Evolutionary conservation across 2,329 filamentous ascomycete genomes (phyloP).

Genomic region (Emydomyces testavorans): DNA sequence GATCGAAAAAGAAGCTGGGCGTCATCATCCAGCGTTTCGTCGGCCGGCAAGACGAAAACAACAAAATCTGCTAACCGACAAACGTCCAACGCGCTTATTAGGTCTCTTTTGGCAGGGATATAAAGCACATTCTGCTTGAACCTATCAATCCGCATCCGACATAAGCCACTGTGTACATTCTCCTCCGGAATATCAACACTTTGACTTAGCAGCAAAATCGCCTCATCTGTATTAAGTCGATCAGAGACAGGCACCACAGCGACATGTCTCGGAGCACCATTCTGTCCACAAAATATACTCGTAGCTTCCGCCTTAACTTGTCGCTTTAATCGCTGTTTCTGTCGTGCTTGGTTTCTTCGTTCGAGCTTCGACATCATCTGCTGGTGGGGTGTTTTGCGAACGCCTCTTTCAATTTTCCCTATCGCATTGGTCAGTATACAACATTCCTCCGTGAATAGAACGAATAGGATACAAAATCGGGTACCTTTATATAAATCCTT

Average conservation of each 20-base stretch:
- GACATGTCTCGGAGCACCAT: conserved; percentile 78
- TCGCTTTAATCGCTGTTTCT: conserved; percentile 73
- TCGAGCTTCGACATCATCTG: conserved; percentile 97
- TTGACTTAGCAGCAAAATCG: conserved; percentile 58
- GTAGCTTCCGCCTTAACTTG: conserved; percentile 68
- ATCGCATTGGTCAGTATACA: conserved; percentile 15
- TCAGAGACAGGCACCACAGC: conserved; percentile 74
- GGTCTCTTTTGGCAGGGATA: conserved; percentile 58
- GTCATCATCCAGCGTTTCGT: conserved; percentile 61
- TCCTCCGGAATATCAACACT: conserved; percentile 69
- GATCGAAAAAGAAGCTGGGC: conserved; percentile 77
- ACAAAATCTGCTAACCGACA: conserved; percentile 86
- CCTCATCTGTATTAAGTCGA: conserved; percentile 55
- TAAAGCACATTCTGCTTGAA: conserved; percentile 96
- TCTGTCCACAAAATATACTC: conserved; percentile 71
- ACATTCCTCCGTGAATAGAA: neutral
- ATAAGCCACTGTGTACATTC: conserved; percentile 45
- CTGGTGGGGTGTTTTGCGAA: conserved; percentile 81
- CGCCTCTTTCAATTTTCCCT: conserved; percentile 72
- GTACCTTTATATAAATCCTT: conserved; percentile 76
- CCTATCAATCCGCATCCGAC: conserved; percentile 63
- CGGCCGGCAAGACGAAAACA: conserved; percentile 68
- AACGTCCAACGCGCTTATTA: conserved; percentile 70
- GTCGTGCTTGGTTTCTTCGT: conserved; percentile 85
- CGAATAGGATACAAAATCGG: conserved; percentile 1